phyloP scores from a whole-genome alignment of 208 protist genomes.

The Wallacemonas collosoma region DNA sequence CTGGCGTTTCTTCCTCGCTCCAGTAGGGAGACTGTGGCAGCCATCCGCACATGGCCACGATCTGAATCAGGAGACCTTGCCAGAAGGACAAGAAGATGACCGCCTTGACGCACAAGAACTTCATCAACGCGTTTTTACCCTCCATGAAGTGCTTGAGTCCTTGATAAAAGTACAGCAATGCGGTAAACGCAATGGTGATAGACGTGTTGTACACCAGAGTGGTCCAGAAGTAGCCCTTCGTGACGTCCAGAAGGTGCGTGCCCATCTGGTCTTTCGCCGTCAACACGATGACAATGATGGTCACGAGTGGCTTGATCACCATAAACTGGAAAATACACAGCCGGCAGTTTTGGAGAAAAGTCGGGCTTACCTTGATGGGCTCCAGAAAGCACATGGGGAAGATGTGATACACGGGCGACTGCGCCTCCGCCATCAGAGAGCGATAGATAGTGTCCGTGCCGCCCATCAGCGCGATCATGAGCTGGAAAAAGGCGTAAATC shows the following conservation, averaged over 20 bases:
- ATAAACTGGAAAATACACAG: slow-evolving; percentile 93
- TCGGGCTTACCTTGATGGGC: slow-evolving; percentile 79
- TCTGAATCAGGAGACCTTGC: slow-evolving; percentile 89
- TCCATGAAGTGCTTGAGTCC: slow-evolving; percentile 89
- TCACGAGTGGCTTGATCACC: slow-evolving; percentile 88
- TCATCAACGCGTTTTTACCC: slow-evolving; percentile 86
- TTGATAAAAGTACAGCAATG: slow-evolving; percentile 91
- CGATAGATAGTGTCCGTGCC: slow-evolving; percentile 87
- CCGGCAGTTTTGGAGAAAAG: slow-evolving; percentile 88
- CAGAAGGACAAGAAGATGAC: slow-evolving; percentile 94
- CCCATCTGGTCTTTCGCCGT: slow-evolving; percentile 73
- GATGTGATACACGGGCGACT: slow-evolving; percentile 70
- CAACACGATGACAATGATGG: slow-evolving; percentile 83
- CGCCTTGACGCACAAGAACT: slow-evolving; percentile 93
- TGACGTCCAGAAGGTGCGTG: slow-evolving; percentile 65
- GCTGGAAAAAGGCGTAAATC: slow-evolving; percentile 94
- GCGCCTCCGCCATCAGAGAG: slow-evolving; percentile 83
- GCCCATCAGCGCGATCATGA: slow-evolving; percentile 93
- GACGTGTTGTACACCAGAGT: slow-evolving; percentile 92
- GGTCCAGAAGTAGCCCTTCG: slow-evolving; percentile 90
- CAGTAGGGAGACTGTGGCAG: slow-evolving; percentile 82
- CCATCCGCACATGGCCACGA: slow-evolving; percentile 63
- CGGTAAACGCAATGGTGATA: slow-evolving; percentile 91
- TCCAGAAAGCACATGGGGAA: slow-evolving; percentile 87
- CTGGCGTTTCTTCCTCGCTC: slow-evolving; percentile 63